Percentiles rank a stretch among this genome's conserved stretches.
Evolutionary conservation across 331 rosid genomes (phyloP).

Genomic region (Malus hybrid): DNA sequence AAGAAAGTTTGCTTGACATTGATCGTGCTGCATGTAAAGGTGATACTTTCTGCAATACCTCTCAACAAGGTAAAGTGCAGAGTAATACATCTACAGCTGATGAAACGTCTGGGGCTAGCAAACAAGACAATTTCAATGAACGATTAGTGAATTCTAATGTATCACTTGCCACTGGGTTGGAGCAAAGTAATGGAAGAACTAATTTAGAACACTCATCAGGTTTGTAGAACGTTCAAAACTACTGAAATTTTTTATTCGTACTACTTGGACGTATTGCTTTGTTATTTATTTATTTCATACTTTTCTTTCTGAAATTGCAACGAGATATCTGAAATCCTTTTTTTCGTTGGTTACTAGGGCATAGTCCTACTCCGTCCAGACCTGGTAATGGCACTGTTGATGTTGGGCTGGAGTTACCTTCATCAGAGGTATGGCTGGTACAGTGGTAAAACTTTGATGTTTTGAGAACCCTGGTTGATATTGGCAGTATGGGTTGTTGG

Average conservation of each 20-base stretch:
- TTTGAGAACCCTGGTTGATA: neutral
- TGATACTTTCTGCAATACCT: constrained; percentile 34
- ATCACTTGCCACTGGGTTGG: constrained; percentile 40
- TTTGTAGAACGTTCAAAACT: constrained; percentile 30
- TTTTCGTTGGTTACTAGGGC: constrained; percentile 38
- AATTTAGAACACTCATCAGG: constrained; percentile 66
- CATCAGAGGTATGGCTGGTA: constrained; percentile 59
- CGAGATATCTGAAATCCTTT: constrained; percentile 27
- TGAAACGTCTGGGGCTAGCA: constrained; percentile 55
- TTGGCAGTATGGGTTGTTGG: neutral
- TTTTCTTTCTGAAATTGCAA: constrained; percentile 15
- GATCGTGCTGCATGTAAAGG: constrained; percentile 38
- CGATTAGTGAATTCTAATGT: constrained; percentile 44
- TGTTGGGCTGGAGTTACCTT: constrained; percentile 57
- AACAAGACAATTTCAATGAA: constrained; percentile 52
- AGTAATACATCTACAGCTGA: constrained; percentile 42
- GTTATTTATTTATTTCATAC: constrained; percentile 6
- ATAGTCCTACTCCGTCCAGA: constrained; percentile 43
- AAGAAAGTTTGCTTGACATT: constrained; percentile 46
- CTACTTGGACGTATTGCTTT: constrained; percentile 4
- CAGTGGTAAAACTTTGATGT: neutral
- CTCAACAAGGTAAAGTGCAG: constrained; percentile 44
- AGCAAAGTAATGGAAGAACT: constrained; percentile 56
- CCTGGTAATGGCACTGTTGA: constrained; percentile 47
- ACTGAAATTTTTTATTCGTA: constrained; percentile 6